Evolutionary conservation across 1,139 yeast genomes (phyloP).

Genomic region (Yamadazyma blattariae): DNA sequence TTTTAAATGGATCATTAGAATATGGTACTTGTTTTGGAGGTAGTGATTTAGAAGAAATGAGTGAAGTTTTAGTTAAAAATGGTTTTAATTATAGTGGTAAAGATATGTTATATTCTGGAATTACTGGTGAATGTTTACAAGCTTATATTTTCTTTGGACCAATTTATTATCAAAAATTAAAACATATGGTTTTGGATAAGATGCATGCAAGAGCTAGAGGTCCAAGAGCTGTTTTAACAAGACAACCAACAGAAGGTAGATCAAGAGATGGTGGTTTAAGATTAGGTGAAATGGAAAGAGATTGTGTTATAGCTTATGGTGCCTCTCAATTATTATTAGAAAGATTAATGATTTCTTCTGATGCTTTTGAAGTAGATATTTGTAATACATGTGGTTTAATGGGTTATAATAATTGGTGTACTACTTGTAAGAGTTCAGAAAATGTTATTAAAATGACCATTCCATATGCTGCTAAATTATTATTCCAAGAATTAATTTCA

Average conservation of each 20-base stretch:
- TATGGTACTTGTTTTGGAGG: constrained; percentile 99
- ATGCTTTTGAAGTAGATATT: constrained; percentile 95
- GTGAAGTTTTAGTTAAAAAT: constrained; percentile 82
- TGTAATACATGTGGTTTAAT: constrained; percentile 95
- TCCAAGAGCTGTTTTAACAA: constrained; percentile 94
- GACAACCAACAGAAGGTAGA: constrained; percentile 99
- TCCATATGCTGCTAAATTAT: constrained; percentile 94
- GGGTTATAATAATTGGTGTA: constrained; percentile 98
- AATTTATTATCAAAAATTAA: constrained; percentile 93
- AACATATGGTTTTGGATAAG: constrained; percentile 98
- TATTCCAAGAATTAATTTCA: constrained; percentile 92
- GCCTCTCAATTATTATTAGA: constrained; percentile 93
- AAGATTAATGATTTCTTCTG: constrained; percentile 94
- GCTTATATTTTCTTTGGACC: constrained; percentile 99
- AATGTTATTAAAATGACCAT: constrained; percentile 89
- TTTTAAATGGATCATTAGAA: constrained; percentile 83
- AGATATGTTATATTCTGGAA: constrained; percentile 97
- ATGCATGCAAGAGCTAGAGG: constrained; percentile 99
- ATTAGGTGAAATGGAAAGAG: constrained; percentile 99
- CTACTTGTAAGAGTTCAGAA: constrained; percentile 88
- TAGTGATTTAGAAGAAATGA: constrained; percentile 91
- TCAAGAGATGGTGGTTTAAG: constrained; percentile 99
- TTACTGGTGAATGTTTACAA: constrained; percentile 95
- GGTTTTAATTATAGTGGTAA: constrained; percentile 96
- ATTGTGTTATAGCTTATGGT: constrained; percentile 99